Percentiles rank a stretch among this genome's conserved stretches.
Conservation (phyloP, 192 early-diverging fungal species). For the Radiomyces spectabilis region DNA sequence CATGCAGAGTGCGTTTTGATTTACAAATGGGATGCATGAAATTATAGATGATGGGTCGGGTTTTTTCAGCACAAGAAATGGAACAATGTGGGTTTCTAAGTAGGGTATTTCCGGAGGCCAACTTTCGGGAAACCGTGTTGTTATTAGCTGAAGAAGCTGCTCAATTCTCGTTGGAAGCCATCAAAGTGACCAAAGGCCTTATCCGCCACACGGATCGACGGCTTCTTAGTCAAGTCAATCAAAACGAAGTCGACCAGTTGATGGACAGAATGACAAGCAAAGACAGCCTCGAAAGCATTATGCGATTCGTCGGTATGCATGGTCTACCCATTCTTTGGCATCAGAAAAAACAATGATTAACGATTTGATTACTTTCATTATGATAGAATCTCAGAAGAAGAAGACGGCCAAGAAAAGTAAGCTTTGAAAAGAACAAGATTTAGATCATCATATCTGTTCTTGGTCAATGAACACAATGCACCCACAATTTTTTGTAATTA, state of each 20-base stretch:
- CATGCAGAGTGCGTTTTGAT: not conserved
- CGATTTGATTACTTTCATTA: too few species aligned
- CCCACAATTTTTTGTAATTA: too few species aligned
- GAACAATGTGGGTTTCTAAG: conserved; percentile 46
- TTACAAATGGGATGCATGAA: not conserved
- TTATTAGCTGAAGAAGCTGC: conserved; percentile 41
- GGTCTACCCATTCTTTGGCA: too few species aligned
- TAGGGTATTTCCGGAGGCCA: conserved; percentile 41
- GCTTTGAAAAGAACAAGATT: not conserved
- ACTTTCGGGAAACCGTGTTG: conserved; percentile 41
- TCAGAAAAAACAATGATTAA: too few species aligned
- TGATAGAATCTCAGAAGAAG: not conserved
- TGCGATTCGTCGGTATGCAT: conserved; percentile 1
- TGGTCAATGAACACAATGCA: too few species aligned
- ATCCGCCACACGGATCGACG: conserved; percentile 36
- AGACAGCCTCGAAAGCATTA: not conserved
- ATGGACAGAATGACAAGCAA: conserved; percentile 16
- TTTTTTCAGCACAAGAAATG: conserved; percentile 50
- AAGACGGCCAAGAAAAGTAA: conserved; percentile 1
- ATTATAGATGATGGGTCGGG: conserved; percentile 45
- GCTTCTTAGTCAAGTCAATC: conserved; percentile 43
- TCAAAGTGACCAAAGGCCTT: conserved; percentile 48
- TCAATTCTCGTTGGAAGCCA: conserved; percentile 45
- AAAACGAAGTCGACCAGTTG: conserved; percentile 34
- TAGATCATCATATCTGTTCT: too few species aligned